Conservation (phyloP, 106 monocot genomes). For the Ottelia alismoides region DNA sequence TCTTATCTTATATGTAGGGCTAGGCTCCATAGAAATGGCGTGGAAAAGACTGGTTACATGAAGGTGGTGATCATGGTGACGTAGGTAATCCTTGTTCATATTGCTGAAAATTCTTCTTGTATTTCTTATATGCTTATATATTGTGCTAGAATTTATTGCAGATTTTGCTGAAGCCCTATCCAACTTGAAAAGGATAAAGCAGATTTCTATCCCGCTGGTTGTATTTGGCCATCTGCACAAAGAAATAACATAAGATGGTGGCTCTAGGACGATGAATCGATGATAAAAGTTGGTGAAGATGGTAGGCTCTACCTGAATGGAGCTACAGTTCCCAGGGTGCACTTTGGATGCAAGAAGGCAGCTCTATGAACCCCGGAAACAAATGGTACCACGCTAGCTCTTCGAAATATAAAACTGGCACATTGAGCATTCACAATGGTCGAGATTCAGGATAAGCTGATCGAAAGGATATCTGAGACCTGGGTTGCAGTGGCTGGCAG, state of each 20-base stretch:
- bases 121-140: too few species aligned
- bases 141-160: slow-evolving; percentile 10
- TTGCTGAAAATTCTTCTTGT: too few species aligned
- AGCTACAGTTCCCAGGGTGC: slow-evolving; percentile 75
- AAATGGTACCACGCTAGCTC: too few species aligned
- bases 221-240: slow-evolving; percentile 99
- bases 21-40: slow-evolving; percentile 58
- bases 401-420: slow-evolving; percentile 3
- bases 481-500: slow-evolving; percentile 48
- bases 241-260: slow-evolving; percentile 37
- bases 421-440: slow-evolving; percentile 56
- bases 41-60: slow-evolving; percentile 74
- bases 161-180: slow-evolving; percentile 77
- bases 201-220: slow-evolving; percentile 46
- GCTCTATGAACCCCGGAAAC: background rate
- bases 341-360: background rate
- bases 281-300: slow-evolving; percentile 48
- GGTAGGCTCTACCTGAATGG: slow-evolving; percentile 75
- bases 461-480: slow-evolving; percentile 50
- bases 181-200: slow-evolving; percentile 32
- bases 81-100: slow-evolving; percentile 32
- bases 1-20: slow-evolving; percentile 37
- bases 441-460: slow-evolving; percentile 29
- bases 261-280: slow-evolving; percentile 61
- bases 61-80: slow-evolving; percentile 91